Evolutionary conservation across 208 protist species (phyloP), one percentile per base, ranked within the genome.

Genomic region (Jaenimonas drosophilae): DNA sequence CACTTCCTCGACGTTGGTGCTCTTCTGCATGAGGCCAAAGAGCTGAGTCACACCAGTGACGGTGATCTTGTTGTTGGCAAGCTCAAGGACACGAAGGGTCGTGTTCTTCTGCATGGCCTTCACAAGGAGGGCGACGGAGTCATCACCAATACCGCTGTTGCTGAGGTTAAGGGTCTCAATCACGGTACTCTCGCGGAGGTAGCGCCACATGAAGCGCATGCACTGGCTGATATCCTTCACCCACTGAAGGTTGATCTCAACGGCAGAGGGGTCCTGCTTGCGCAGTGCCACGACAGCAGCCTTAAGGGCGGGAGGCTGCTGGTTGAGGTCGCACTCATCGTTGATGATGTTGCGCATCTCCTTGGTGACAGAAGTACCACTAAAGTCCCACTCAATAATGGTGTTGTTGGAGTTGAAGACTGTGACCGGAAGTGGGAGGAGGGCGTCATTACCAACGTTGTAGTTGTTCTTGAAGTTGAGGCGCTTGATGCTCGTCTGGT

Each of bases 51-150:
- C 68, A 20, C 91, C 91, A 0, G 31, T 37, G 26, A 70, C 65
- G 3, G 85, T 91, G 36, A 95, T 71, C 2, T 59, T 55, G 63
- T 93, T 94, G 60, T 92, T 93, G 14, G 82, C 64, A 26, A 96
- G 41, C 29, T 84, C 73, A n/a, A 96, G 33, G 26, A 61, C 34
- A 23, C 63, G 71, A 32, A 96, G 49, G 6, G 73, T 79, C 3
- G 44, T 59, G 54, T 94, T 92, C 21, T 54, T 55, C 32, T 47
- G 43, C 34, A 96, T 59, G 7, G 76, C 64, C 16, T 63, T 47
- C 4, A 66, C 32, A 0, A 96, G 45, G 37, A 76, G 49, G 23
- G 82, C 49, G 4, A 81, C 49, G 16, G 69, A 84, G n/a, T 68
- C 49, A 44, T 94, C 79, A 39, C 69, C 64, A 4, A 91, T 38